These are phyloP conservation scores for Calocera cornea DNA, from an alignment of 768 basidiomycete genomes.

Conservation along the genomic window DNA sequence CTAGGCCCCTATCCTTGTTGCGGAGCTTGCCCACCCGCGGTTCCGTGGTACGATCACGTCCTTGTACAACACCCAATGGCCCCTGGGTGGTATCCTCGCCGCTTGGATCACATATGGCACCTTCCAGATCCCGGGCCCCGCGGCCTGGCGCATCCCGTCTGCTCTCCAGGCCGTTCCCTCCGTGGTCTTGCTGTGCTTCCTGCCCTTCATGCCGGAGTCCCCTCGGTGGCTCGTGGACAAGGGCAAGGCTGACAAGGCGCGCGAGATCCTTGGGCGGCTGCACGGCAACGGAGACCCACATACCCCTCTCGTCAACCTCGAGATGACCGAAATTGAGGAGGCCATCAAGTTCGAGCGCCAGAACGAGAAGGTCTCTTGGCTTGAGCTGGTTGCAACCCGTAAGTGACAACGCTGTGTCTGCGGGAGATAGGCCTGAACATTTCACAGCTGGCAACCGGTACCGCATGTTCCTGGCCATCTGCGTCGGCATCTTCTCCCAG, in stretches of 20 bases:
- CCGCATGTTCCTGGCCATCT: not conserved
- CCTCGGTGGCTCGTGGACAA: constrained; percentile 6
- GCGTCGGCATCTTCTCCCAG: constrained; percentile 7
- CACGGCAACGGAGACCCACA: not conserved
- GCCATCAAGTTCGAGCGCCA: constrained; percentile 41
- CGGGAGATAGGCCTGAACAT: not conserved
- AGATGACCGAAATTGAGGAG: constrained; percentile 21
- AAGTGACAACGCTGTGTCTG: not conserved
- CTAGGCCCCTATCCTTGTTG: not conserved
- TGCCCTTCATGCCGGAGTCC: constrained; percentile 8
- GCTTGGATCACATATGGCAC: not conserved
- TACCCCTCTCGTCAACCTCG: not conserved
- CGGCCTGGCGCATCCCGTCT: constrained; percentile 2
- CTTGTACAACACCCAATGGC: not conserved
- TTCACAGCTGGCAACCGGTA: not conserved
- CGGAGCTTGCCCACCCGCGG: not conserved
- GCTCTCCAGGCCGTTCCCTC: constrained; percentile 2
- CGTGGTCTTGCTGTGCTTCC: not conserved
- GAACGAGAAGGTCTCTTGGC: constrained; percentile 35
- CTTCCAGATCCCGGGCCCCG: not conserved
- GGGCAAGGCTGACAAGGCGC: not conserved
- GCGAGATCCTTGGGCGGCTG: not conserved
- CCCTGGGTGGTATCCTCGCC: not conserved
- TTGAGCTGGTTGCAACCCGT: constrained; percentile 30
- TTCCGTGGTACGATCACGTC: not conserved